Evolutionary conservation across 2,329 filamentous ascomycete species (phyloP).

Genomic region (Phoma herbarum): DNA sequence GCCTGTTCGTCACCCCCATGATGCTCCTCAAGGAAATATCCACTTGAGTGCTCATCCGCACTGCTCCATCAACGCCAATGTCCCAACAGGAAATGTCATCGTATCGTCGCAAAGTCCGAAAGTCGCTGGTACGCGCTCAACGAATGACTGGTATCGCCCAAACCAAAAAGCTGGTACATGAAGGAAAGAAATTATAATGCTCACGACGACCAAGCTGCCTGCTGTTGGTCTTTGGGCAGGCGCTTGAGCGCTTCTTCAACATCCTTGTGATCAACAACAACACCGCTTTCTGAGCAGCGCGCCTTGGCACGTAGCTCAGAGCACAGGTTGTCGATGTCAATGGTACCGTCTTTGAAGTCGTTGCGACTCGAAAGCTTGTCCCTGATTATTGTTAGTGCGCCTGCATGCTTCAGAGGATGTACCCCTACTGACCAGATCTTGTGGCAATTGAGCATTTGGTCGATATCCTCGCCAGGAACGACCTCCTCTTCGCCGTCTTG

Average conservation of each 20-base stretch:
- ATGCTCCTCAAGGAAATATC: constrained; percentile 10
- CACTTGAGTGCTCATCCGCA: constrained; percentile 11
- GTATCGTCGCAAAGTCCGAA: constrained; percentile 19
- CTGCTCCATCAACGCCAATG: constrained; percentile 22
- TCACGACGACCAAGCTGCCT: background rate
- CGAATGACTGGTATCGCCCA: constrained; percentile 22
- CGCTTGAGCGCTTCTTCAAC: constrained; percentile 72
- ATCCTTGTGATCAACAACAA: constrained; percentile 87
- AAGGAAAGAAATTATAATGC: constrained; percentile 9
- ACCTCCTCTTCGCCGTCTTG: constrained; percentile 75
- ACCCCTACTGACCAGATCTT: constrained; percentile 88
- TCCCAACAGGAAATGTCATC: constrained; percentile 16
- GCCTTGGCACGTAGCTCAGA: constrained; percentile 94
- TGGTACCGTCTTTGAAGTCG: constrained; percentile 87
- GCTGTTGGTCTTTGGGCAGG: constrained; percentile 47
- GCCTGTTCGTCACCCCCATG: constrained; percentile 4
- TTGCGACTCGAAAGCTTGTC: constrained; percentile 87
- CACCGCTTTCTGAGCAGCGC: constrained; percentile 89
- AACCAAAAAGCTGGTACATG: constrained; percentile 17
- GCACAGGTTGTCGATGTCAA: constrained; percentile 93
- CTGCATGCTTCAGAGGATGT: background rate
- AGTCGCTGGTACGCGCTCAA: constrained; percentile 11
- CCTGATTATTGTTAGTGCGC: constrained; percentile 64
- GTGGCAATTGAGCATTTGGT: constrained; percentile 80
- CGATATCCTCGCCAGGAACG: constrained; percentile 66